A percentile compares a stretch with the other conserved stretches of the same genome.
These are phyloP conservation scores for Calonectria pteridis DNA, from an alignment of 2,329 filamentous ascomycete genomes.

Conservation along the genomic window DNA sequence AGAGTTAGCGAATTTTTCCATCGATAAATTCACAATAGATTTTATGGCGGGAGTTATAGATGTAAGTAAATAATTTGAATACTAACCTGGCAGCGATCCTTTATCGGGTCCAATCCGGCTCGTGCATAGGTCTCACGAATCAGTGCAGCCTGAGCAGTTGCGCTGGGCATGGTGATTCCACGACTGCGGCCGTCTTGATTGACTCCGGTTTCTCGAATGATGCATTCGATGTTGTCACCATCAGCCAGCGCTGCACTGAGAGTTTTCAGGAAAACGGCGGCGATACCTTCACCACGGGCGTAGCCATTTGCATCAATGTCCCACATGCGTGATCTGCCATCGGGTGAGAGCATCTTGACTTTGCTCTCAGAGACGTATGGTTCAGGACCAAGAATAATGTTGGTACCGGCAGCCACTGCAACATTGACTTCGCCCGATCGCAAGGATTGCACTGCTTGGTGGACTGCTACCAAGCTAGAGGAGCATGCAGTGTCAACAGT, in stretches of 20 bases:
- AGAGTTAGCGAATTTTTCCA: slow-evolving; percentile 37
- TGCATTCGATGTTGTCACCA: slow-evolving; percentile 8
- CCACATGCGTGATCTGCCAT: slow-evolving; percentile 11
- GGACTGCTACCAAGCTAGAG: slow-evolving; percentile 61
- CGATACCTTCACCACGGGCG: slow-evolving; percentile 1
- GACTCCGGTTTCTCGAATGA: slow-evolving; percentile 6
- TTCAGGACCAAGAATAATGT: neutral
- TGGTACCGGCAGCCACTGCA: neutral
- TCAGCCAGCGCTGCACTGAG: neutral
- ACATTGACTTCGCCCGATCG: neutral
- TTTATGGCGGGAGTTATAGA: too few species aligned
- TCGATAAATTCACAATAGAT: neutral
- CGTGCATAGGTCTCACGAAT: neutral
- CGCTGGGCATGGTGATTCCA: slow-evolving; percentile 62
- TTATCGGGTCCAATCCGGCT: slow-evolving; percentile 49
- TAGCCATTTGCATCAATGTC: slow-evolving; percentile 2
- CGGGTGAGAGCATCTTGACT: neutral
- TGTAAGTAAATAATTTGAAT: neutral
- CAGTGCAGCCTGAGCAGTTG: slow-evolving; percentile 52
- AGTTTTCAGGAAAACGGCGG: neutral
- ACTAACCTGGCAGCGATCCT: slow-evolving; percentile 48
- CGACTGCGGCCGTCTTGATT: slow-evolving; percentile 37
- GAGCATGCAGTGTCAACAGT: slow-evolving; percentile 65
- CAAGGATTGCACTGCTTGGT: slow-evolving; percentile 49
- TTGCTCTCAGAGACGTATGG: slow-evolving; percentile 3